Evolutionary conservation across 2,329 filamentous ascomycete species (phyloP).

Genomic region (Tolypocladium amazonense): DNA sequence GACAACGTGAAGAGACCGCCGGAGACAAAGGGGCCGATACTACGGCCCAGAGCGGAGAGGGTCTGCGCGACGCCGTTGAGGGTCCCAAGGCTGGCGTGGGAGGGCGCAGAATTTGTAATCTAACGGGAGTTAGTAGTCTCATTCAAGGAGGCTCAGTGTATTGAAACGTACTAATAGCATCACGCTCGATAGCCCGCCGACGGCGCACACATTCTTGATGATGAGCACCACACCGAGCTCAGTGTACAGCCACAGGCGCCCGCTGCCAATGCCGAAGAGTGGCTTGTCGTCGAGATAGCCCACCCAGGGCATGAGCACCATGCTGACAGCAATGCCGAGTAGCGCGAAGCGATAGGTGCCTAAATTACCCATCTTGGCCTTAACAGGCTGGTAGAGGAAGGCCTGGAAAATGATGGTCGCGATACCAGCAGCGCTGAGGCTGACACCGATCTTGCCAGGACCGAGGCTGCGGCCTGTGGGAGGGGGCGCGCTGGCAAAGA

Average conservation of each 20-base stretch:
- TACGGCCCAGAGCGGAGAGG: slow-evolving; percentile 79
- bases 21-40: slow-evolving; percentile 78
- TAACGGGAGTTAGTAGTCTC: slow-evolving; percentile 20
- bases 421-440: slow-evolving; percentile 71
- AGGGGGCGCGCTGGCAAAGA: slow-evolving; percentile 67
- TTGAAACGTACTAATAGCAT: slow-evolving; percentile 59
- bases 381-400: slow-evolving; percentile 69
- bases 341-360: slow-evolving; percentile 72
- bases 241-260: slow-evolving; percentile 61
- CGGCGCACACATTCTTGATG: slow-evolving; percentile 81
- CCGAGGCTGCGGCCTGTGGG: slow-evolving; percentile 69
- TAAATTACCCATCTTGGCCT: slow-evolving; percentile 73
- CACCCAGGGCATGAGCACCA: slow-evolving; percentile 82
- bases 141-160: not conserved
- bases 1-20: slow-evolving; percentile 78
- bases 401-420: slow-evolving; percentile 88
- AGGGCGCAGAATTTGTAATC: slow-evolving; percentile 90
- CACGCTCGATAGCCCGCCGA: slow-evolving; percentile 82
- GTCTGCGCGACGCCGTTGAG: slow-evolving; percentile 93
- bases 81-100: slow-evolving; percentile 74
- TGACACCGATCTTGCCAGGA: slow-evolving; percentile 74
- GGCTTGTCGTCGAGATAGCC: slow-evolving; percentile 58
- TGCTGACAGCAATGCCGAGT: slow-evolving; percentile 69
- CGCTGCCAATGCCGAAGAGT: slow-evolving; percentile 46
- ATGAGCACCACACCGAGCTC: slow-evolving; percentile 75